Base-by-base conservation (phyloP, 2,329 filamentous ascomycete genomes). In the Aspergillus sp. region DNA sequence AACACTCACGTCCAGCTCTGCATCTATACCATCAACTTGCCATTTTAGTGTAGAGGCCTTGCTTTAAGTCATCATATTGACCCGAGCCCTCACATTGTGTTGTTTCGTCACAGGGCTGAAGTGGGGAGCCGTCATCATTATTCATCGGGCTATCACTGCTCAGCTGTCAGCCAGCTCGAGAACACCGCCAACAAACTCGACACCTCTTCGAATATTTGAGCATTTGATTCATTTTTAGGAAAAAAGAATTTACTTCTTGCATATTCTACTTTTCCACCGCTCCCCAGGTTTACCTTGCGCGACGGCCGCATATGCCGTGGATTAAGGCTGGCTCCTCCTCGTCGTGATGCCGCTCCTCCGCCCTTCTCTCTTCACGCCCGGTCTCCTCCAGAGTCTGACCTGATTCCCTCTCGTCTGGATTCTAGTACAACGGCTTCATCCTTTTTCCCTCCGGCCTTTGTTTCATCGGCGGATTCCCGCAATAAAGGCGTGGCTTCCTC, bases 281-380 rank as follows among this genome's bases (percentile, higher is more conserved):
- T 42, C 39, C 42, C 28, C 27, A 45, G 28, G 28, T 9, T 28
- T 37, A 13, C 40, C 37, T 54, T 58, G 56, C 59, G 53, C 50
- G 48, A 55, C 62, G 62, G 62, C 59, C 50, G 61, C 61, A 61
- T 59, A 62, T 61, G 64, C 65, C 63, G 64, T 58, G 52, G 50
- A 51, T 49, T 53, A 66, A 67, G 61, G 57, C 65, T 68, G 65
- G 65, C 65, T 67, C 61, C 59, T 59, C 55, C 51, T 64, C 58
- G 54, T 58, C 58, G 61, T 60, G 59, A 66, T 66, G 64, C 54
- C 52, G 58, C 60, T 58, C 57, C 62, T 60, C 58, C 59, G 48
- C 57, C 58, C 53, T 60, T 61, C 55, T 56, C 56, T 44, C 52
- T 54, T 39, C 56, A 54, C 48, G 38, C 54, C 49, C 55, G 51